Base-by-base conservation (phyloP, 1,139 yeast species). In the Lizanozyma gosingica region DNA sequence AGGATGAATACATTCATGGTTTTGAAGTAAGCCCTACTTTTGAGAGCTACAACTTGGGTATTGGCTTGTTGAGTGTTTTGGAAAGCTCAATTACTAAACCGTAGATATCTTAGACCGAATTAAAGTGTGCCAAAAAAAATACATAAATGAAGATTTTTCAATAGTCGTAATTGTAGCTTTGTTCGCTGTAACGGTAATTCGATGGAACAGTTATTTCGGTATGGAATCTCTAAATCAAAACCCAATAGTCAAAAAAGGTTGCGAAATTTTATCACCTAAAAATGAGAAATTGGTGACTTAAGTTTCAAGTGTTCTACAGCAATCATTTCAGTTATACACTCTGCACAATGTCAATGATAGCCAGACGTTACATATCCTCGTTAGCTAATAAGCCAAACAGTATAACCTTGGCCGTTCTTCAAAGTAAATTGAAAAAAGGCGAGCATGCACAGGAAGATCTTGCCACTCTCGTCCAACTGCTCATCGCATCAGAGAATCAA, bases 1-100 rank as follows among this genome's bases (percentile, higher is more conserved):
- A 73, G 63, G 55, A 59, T 18, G 81, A 71, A 22, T 45, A 22
- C 29, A 53, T 76, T 43, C 75, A 76, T 27, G 53, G 56, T 32
- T 59, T 79, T 39, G 56, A 63, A 2, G 65, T 61, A 16, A 53
- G 59, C 8, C 68, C 67, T 47, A 47, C 50, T 18, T 70, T 76
- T 75, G 56, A 55, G 35, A 55, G 60, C 34, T 69, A 70, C 46
- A 66, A 68, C 43, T 55, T 53, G 8, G 75, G 74, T 0, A 56
- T 68, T 42, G 75, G 68, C 0, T 55, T 70, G 62, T 60, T 71
- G 48, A 40, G 52, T 54, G 42, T 56, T 55, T 40, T 8, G 40
- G 41, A 18, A 43, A 41, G 36, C 44, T 45, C 29, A 51, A 49
- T 42, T 37, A 37, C 27, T 14, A 36, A 3, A 42, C 46, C 2